Evolutionary conservation across 164 flowering plant genomes (phyloP).

Genomic region (Annona squamosa): DNA sequence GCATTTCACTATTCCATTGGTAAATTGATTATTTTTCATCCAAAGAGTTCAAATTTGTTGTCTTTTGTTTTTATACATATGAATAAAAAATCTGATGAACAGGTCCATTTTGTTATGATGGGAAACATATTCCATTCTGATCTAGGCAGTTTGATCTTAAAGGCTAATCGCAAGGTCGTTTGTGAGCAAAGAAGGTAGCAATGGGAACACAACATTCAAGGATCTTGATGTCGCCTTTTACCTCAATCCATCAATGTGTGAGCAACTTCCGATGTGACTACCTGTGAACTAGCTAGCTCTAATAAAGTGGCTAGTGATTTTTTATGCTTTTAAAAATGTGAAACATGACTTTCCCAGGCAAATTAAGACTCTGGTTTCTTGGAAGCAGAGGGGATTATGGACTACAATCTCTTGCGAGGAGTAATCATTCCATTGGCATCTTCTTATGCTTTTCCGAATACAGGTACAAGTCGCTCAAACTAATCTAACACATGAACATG

Average conservation of each 20-base stretch:
- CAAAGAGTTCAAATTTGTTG: neutral
- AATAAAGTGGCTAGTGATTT: neutral
- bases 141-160: constrained; percentile 79
- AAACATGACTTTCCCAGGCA: constrained; percentile 25
- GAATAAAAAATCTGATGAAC: constrained; percentile 7
- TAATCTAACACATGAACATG: too few species aligned
- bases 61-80: neutral
- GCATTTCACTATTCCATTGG: neutral
- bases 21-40: neutral
- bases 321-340: neutral
- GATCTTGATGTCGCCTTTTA: constrained; percentile 69
- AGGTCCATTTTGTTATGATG: constrained; percentile 94
- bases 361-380: constrained; percentile 38
- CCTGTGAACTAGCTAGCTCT: neutral
- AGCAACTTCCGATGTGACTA: constrained; percentile 57
- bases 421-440: constrained; percentile 20
- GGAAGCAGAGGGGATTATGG: constrained; percentile 40
- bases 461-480: neutral
- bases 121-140: constrained; percentile 92
- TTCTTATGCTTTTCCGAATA: constrained; percentile 18
- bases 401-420: constrained; percentile 43
- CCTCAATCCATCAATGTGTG: constrained; percentile 69
- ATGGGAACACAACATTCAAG: constrained; percentile 70
- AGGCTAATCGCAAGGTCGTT: constrained; percentile 77
- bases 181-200: constrained; percentile 41